A percentile compares a stretch with the other conserved stretches of the same genome.
These are phyloP conservation scores for Hypholoma fasciculare DNA, from an alignment of 768 basidiomycete genomes.

Conservation along the genomic window DNA sequence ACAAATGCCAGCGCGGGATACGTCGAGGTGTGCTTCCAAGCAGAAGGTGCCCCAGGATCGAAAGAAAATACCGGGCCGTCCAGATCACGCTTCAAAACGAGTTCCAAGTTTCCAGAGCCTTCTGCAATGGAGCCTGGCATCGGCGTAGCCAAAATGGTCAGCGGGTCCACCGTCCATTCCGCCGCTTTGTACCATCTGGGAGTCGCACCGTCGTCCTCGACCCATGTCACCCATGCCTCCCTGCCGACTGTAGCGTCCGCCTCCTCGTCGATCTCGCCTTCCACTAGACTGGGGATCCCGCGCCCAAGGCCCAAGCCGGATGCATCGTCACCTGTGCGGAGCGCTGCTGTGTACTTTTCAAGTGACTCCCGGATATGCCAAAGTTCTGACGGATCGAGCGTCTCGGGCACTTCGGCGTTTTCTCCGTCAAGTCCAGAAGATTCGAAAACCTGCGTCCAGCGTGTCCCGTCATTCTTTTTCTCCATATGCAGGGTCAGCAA, in stretches of 20 bases:
- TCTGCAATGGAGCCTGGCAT: constrained; percentile 51
- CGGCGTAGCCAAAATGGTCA: constrained; percentile 66
- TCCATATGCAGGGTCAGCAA: constrained; percentile 83
- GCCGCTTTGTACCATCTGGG: constrained; percentile 38
- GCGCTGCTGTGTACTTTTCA: constrained; percentile 79
- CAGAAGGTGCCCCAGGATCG: constrained; percentile 29
- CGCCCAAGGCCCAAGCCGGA: constrained; percentile 64
- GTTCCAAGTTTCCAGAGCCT: constrained; percentile 28
- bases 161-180: constrained; percentile 33
- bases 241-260: constrained; percentile 77
- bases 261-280: constrained; percentile 92
- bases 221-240: constrained; percentile 65
- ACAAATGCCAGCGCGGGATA: constrained; percentile 93
- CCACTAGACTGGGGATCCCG: constrained; percentile 76
- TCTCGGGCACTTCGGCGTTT: constrained; percentile 80
- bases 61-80: constrained; percentile 70
- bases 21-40: constrained; percentile 80
- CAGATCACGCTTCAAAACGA: constrained; percentile 71
- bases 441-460: constrained; percentile 88
- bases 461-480: constrained; percentile 79
- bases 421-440: constrained; percentile 39
- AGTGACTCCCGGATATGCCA: constrained; percentile 76
- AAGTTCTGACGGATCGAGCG: constrained; percentile 82
- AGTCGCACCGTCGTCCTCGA: constrained; percentile 48
- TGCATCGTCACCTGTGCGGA: constrained; percentile 57